Conservation (phyloP, 2,329 filamentous ascomycete genomes). For the Hyphodiscus sp. region DNA sequence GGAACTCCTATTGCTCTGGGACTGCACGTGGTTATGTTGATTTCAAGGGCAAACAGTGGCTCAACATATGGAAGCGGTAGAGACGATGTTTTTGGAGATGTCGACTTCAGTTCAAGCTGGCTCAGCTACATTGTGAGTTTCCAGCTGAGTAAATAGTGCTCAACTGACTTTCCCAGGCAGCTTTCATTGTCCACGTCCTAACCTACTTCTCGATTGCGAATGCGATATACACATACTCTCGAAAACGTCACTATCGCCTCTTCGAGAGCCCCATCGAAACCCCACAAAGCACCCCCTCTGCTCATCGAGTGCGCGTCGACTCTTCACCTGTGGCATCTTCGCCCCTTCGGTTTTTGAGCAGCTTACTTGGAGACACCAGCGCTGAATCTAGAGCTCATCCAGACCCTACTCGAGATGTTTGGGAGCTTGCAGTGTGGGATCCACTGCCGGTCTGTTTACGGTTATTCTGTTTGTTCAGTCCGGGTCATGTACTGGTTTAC, state of each 20-base stretch:
- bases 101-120: constrained; percentile 55
- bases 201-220: constrained; percentile 64
- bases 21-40: constrained; percentile 72
- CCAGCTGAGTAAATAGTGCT: not conserved
- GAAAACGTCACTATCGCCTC: constrained; percentile 80
- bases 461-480: constrained; percentile 86
- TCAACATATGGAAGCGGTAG: constrained; percentile 38
- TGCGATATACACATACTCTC: constrained; percentile 72
- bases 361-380: constrained; percentile 58
- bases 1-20: constrained; percentile 68
- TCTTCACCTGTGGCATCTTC: constrained; percentile 73
- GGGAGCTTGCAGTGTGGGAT: constrained; percentile 93
- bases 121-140: constrained; percentile 50
- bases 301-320: constrained; percentile 80
- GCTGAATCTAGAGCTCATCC: constrained; percentile 83
- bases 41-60: constrained; percentile 72
- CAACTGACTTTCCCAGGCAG: constrained; percentile 43
- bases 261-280: constrained; percentile 82
- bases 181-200: constrained; percentile 65
- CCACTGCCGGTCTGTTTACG: constrained; percentile 77
- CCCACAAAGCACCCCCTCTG: constrained; percentile 72
- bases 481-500: constrained; percentile 87
- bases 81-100: constrained; percentile 83
- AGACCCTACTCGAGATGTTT: constrained; percentile 77
- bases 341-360: constrained; percentile 68